These are phyloP conservation scores for Yarrowia deformans DNA, from an alignment of 805 yeast species.

Conservation along the genomic window DNA sequence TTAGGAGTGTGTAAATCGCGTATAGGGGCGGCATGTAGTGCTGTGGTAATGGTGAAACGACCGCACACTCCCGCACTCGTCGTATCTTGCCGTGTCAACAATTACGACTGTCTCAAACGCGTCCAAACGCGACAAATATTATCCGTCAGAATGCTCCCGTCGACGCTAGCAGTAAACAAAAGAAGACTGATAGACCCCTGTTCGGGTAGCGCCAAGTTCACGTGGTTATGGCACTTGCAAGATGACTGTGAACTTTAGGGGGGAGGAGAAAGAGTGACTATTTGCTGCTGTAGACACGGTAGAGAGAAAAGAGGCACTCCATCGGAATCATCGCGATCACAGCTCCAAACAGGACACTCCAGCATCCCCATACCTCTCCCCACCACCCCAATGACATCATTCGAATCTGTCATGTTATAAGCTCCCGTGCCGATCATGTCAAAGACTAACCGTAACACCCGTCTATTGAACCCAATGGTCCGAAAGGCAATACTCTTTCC, in stretches of 20 bases:
- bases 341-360: too few species aligned
- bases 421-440: conserved; percentile 1
- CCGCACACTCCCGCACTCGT: too few species aligned
- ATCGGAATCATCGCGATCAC: too few species aligned
- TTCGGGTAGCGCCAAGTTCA: conserved; percentile 11
- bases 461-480: too few species aligned
- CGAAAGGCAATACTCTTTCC: background rate
- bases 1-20: too few species aligned
- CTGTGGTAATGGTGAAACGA: too few species aligned
- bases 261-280: too few species aligned
- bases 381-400: background rate
- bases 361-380: too few species aligned
- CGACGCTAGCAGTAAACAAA: background rate
- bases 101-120: background rate
- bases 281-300: too few species aligned
- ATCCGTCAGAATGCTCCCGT: background rate
- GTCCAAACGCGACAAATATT: conserved; percentile 4
- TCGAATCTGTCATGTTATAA: background rate
- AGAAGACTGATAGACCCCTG: background rate
- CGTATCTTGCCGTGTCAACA: too few species aligned
- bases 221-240: conserved; percentile 5
- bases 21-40: too few species aligned
- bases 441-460: background rate
- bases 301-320: too few species aligned
- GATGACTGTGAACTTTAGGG: background rate